phyloP scores from a whole-genome alignment of 2,329 filamentous ascomycete species.

The Blumeriella jaapii region DNA sequence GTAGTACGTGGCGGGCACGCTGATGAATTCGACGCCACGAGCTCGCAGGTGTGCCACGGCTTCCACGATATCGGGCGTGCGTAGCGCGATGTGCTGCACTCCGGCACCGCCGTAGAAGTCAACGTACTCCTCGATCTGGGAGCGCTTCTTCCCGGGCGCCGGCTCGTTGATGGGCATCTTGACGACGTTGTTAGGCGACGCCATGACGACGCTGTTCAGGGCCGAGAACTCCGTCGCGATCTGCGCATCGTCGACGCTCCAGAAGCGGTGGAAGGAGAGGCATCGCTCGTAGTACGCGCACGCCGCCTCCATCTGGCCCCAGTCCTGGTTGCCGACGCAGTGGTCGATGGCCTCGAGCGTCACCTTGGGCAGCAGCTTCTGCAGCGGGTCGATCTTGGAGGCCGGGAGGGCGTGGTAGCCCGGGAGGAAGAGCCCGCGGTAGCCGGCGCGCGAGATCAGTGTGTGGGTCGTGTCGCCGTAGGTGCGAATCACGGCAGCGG shows the following conservation, averaged over 20 bases:
- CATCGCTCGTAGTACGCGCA: constrained; percentile 71
- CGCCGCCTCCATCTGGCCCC: constrained; percentile 69
- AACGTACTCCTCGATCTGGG: constrained; percentile 89
- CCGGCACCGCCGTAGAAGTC: constrained; percentile 82
- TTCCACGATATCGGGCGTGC: constrained; percentile 67
- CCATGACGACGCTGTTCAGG: constrained; percentile 83
- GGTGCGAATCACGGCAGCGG: constrained; percentile 71
- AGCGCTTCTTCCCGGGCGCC: constrained; percentile 77
- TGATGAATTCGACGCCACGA: constrained; percentile 89
- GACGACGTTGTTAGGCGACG: constrained; percentile 69
- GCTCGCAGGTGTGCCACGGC: constrained; percentile 68
- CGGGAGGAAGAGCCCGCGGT: constrained; percentile 70
- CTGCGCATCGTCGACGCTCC: constrained; percentile 87
- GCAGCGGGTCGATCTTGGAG: constrained; percentile 27
- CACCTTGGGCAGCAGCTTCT: constrained; percentile 46
- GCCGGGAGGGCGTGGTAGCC: constrained; percentile 53
- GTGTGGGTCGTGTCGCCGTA: constrained; percentile 96
- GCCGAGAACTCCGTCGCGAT: constrained; percentile 91
- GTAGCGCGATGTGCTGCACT: constrained; percentile 86
- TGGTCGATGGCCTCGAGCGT: constrained; percentile 74
- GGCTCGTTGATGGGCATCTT: constrained; percentile 99
- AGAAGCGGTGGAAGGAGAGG: constrained; percentile 92
- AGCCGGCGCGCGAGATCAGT: constrained; percentile 61
- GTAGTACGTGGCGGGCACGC: constrained; percentile 81
- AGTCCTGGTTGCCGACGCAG: constrained; percentile 95